phyloP scores from a whole-genome alignment of 1,139 yeast genomes.

The Saccharomyces hybrid region DNA sequence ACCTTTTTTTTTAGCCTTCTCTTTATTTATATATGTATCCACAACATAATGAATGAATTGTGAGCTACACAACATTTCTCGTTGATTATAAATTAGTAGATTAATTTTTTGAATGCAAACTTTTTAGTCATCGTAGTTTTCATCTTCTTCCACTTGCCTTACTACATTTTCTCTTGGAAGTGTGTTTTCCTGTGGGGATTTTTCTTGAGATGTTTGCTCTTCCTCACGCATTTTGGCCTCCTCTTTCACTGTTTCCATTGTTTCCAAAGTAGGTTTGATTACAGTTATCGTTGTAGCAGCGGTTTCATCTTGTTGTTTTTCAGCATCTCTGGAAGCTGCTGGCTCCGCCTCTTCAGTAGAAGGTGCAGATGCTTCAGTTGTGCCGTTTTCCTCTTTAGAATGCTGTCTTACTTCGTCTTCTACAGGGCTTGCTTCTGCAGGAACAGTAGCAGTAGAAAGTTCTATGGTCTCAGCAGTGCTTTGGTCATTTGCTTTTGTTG shows the following conservation, averaged over 20 bases:
- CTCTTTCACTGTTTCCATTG: conserved; percentile 36
- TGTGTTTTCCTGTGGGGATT: conserved; percentile 12
- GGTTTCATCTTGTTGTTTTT: conserved; percentile 7
- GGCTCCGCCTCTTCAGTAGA: conserved; percentile 11
- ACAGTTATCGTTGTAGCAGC: conserved; percentile 18
- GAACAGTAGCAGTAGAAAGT: not conserved
- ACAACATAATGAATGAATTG: not conserved
- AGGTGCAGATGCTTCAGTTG: conserved; percentile 6
- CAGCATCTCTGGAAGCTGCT: conserved; percentile 5
- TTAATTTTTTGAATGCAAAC: not conserved
- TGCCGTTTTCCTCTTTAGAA: not conserved
- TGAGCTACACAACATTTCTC: not conserved
- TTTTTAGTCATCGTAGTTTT: conserved; percentile 69
- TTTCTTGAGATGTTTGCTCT: conserved; percentile 21
- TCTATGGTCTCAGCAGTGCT: not conserved
- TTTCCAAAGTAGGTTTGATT: conserved; percentile 39
- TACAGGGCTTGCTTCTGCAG: not conserved
- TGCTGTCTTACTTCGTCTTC: not conserved
- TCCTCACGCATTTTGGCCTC: conserved; percentile 37
- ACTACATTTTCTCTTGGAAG: conserved; percentile 51
- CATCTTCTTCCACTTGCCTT: conserved; percentile 74
- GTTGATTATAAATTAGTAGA: conserved; percentile 1
- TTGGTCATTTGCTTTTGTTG: not conserved
- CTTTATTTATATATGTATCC: conserved; percentile 1
- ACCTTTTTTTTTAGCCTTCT: not conserved